phyloP scores from a whole-genome alignment of 768 basidiomycete genomes.

The Dacryopinax spathularia region DNA sequence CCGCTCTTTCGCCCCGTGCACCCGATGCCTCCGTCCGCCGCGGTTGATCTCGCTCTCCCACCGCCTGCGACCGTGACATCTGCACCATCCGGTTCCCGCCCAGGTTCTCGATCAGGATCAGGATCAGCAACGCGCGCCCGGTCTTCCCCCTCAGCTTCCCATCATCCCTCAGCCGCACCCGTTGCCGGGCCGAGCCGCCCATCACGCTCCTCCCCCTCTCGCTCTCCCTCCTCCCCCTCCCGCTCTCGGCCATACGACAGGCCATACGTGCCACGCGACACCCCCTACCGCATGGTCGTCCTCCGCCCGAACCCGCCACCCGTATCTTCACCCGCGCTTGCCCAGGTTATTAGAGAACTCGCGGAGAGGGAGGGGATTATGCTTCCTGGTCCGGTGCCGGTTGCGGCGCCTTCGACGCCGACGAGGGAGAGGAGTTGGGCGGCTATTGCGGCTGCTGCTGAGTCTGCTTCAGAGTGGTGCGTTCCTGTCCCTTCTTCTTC shows the following conservation, averaged over 20 bases:
- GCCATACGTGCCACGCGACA: too few species aligned
- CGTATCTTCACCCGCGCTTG: not conserved
- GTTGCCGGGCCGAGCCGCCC: not conserved
- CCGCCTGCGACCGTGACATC: too few species aligned
- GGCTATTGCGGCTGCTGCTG: not conserved
- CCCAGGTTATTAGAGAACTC: not conserved
- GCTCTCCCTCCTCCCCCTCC: not conserved
- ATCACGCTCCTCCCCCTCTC: not conserved
- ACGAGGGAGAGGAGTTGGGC: not conserved
- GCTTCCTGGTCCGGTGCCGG: not conserved
- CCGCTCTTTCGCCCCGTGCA: not conserved
- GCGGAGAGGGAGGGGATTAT: not conserved
- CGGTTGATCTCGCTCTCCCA: not conserved
- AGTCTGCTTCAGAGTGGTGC: not conserved
- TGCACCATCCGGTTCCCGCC: too few species aligned
- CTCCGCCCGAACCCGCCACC: constrained; percentile 1
- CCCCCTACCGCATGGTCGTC: constrained; percentile 1
- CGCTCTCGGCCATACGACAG: not conserved
- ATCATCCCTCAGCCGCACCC: not conserved
- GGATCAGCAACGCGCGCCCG: too few species aligned
- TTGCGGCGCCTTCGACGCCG: not conserved
- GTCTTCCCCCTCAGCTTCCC: not conserved
- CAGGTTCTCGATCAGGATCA: too few species aligned
- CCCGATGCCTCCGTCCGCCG: constrained; percentile 3
- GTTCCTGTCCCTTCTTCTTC: not conserved